phyloP scores from a whole-genome alignment of 2,329 filamentous ascomycete genomes.

The Neoarthrinium moseri region DNA sequence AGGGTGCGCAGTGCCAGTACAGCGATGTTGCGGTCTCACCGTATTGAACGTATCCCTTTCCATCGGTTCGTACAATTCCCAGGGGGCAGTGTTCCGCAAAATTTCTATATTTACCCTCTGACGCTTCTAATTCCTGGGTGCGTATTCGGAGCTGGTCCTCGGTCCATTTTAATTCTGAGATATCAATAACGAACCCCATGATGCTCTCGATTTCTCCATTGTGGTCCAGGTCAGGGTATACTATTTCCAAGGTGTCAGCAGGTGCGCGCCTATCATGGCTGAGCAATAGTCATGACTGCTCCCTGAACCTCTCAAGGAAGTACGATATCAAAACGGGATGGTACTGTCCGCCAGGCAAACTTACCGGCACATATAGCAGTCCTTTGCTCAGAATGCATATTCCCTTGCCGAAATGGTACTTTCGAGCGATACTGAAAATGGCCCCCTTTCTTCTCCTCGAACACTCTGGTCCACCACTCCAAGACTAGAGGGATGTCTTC shows the following conservation, averaged over 20 bases:
- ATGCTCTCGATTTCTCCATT: conserved; percentile 20
- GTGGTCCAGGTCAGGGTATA: conserved; percentile 23
- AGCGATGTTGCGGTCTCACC: conserved; percentile 8
- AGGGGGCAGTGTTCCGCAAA: conserved; percentile 25
- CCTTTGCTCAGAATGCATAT: conserved; percentile 21
- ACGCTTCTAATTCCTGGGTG: conserved; percentile 21
- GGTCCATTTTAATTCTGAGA: conserved; percentile 25
- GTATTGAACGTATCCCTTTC: conserved; percentile 20
- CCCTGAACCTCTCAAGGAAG: too few species aligned
- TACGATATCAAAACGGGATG: too few species aligned
- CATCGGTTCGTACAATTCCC: conserved; percentile 24
- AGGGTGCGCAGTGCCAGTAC: too few species aligned
- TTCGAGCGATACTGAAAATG: conserved; percentile 24
- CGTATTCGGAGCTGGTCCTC: conserved; percentile 23
- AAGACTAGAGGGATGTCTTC: conserved; percentile 20
- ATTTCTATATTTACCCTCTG: conserved; percentile 21
- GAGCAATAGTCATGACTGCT: too few species aligned
- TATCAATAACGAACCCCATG: conserved; percentile 25
- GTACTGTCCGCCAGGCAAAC: too few species aligned
- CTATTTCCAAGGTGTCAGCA: too few species aligned
- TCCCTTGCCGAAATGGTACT: conserved; percentile 20
- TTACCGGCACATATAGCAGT: conserved; percentile 21
- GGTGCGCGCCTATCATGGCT: too few species aligned
- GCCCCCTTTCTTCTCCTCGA: conserved; percentile 19
- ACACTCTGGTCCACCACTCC: conserved; percentile 19